Percentiles rank a stretch among this genome's conserved stretches.
These are phyloP conservation scores for Hibiscus mutabilis DNA, from an alignment of 345 rosid genomes.

Conservation along the genomic window DNA sequence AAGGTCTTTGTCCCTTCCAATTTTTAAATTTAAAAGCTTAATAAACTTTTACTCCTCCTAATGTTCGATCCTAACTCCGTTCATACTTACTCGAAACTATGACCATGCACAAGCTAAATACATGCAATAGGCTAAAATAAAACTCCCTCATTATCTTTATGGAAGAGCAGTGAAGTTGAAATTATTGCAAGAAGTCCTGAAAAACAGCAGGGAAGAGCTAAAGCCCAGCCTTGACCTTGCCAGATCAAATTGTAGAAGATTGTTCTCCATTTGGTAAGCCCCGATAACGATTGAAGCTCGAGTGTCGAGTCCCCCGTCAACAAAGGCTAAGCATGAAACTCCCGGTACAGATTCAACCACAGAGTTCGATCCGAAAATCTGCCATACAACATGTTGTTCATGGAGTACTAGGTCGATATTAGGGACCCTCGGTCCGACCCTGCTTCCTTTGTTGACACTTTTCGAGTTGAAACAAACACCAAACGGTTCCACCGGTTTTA, in stretches of 20 bases:
- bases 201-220: conserved; percentile 23
- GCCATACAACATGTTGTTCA: conserved; percentile 16
- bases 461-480: conserved; percentile 14
- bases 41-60: no score
- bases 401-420: conserved; percentile 19
- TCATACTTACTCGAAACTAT: not conserved
- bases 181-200: conserved; percentile 16
- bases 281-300: conserved; percentile 22
- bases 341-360: conserved; percentile 21
- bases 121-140: not conserved
- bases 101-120: not conserved
- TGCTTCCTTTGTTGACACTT: not conserved
- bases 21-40: no score
- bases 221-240: conserved; percentile 24
- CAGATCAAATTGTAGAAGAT: conserved; percentile 27
- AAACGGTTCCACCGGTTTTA: conserved; percentile 13
- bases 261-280: conserved; percentile 29
- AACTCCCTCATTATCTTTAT: not conserved
- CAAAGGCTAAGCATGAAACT: conserved; percentile 24
- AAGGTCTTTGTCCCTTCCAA: no score
- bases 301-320: conserved; percentile 22
- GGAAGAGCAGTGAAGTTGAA: conserved; percentile 16
- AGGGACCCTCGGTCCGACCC: conserved; percentile 17
- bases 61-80: no score
- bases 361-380: conserved; percentile 22